Percentiles rank a stretch among this genome's conserved stretches.
Evolutionary conservation across 2,329 filamentous ascomycete genomes (phyloP).

Genomic region (Escovopsis sp.): DNA sequence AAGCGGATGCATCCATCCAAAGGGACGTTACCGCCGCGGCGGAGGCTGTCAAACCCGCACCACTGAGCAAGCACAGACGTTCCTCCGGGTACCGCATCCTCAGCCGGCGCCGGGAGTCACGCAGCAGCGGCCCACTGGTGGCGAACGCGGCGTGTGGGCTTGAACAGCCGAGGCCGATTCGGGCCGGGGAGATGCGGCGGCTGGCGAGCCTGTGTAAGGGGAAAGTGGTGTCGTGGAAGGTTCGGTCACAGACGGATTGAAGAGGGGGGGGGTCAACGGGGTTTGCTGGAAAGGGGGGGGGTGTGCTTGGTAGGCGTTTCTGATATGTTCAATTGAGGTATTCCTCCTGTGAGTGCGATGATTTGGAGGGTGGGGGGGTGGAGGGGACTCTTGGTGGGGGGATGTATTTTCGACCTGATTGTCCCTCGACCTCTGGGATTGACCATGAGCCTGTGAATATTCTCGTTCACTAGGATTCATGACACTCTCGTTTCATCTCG

Average conservation of each 20-base stretch:
- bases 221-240: constrained; percentile 3
- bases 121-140: constrained; percentile 10
- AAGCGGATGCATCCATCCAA: constrained; percentile 4
- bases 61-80: not conserved
- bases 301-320: not conserved
- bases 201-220: constrained; percentile 10
- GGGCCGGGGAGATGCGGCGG: constrained; percentile 15
- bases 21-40: no score
- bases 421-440: no score
- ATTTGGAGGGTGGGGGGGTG: no score
- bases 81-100: constrained; percentile 5
- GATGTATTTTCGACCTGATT: no score
- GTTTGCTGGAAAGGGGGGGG: not conserved
- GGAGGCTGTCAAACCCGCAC: not conserved
- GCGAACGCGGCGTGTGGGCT: constrained; percentile 15
- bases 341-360: no score
- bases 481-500: no score
- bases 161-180: constrained; percentile 17
- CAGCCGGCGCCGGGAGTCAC: constrained; percentile 9
- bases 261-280: not conserved
- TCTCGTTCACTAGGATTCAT: no score
- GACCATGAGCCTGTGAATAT: no score
- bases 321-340: not conserved
- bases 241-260: constrained; percentile 3
- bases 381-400: no score